These are phyloP conservation scores for Paecilomyces sp. DNA, from an alignment of 2,329 filamentous ascomycete species.

Conservation along the genomic window DNA sequence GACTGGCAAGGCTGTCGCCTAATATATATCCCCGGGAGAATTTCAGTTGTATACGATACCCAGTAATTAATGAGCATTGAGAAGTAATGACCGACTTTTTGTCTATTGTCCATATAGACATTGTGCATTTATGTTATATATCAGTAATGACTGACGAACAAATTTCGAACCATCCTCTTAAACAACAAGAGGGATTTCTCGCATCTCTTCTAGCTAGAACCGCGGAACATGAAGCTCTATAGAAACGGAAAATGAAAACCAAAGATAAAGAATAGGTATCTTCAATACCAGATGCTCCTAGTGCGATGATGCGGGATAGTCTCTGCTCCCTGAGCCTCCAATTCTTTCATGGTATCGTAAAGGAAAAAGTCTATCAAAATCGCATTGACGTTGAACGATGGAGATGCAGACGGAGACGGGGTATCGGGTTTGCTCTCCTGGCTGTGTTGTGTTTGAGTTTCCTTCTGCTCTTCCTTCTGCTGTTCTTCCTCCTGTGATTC, in stretches of 20 bases:
- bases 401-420: constrained; percentile 3
- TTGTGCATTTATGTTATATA: neutral
- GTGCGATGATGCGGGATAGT: constrained; percentile 77
- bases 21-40: neutral
- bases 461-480: neutral
- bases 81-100: neutral
- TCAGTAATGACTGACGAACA: neutral
- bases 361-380: constrained; percentile 96
- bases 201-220: neutral
- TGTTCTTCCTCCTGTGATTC: neutral
- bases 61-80: neutral
- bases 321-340: constrained; percentile 55
- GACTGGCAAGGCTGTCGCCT: neutral
- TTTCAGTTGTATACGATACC: constrained; percentile 1
- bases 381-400: constrained; percentile 60
- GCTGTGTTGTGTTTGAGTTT: neutral
- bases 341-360: constrained; percentile 87
- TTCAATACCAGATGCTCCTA: constrained; percentile 86
- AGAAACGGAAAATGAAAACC: neutral
- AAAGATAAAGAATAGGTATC: neutral
- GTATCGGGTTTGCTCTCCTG: constrained; percentile 8
- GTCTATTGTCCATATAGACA: neutral
- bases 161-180: neutral
- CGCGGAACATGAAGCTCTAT: neutral
- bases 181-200: neutral